Evolutionary conservation across 2,329 filamentous ascomycete species (phyloP).

Genomic region (Dothiorella sarmentorum): DNA sequence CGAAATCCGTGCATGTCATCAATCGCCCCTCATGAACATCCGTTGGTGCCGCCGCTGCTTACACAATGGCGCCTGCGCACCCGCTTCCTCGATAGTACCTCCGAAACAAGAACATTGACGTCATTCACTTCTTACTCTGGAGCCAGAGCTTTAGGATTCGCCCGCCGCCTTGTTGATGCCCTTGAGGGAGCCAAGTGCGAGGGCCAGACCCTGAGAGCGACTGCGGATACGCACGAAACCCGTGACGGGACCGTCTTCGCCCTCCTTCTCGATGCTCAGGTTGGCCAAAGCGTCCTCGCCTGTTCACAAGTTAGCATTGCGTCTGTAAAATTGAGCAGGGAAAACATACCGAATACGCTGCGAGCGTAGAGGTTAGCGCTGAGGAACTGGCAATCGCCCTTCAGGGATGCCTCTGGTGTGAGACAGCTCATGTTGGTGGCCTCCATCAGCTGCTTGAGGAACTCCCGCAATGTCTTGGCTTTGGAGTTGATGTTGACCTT

Average conservation of each 20-base stretch:
- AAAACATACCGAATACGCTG: slow-evolving; percentile 89
- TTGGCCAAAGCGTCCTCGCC: slow-evolving; percentile 98
- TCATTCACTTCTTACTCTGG: not conserved
- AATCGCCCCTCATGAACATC: slow-evolving; percentile 13
- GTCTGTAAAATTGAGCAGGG: not conserved
- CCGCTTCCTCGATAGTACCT: not conserved
- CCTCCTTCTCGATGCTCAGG: slow-evolving; percentile 95
- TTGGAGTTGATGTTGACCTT: slow-evolving; percentile 99
- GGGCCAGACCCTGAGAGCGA: slow-evolving; percentile 87
- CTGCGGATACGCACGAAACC: slow-evolving; percentile 98
- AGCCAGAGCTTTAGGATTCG: slow-evolving; percentile 5
- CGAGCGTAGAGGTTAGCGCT: slow-evolving; percentile 95
- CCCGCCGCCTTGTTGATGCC: slow-evolving; percentile 63
- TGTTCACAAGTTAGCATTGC: slow-evolving; percentile 39
- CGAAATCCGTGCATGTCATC: slow-evolving; percentile 15
- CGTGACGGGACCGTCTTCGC: slow-evolving; percentile 89
- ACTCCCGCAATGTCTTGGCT: slow-evolving; percentile 84
- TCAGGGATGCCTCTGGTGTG: slow-evolving; percentile 91
- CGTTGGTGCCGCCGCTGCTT: not conserved
- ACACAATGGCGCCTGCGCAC: not conserved
- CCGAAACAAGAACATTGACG: slow-evolving; percentile 21
- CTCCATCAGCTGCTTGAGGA: slow-evolving; percentile 91
- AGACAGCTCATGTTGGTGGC: slow-evolving; percentile 98
- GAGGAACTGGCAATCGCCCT: slow-evolving; percentile 96
- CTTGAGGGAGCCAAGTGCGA: slow-evolving; percentile 92